Evolutionary conservation across 2,329 filamentous ascomycete species (phyloP), one percentile per base, ranked within the genome.

Genomic region (Rhexocercosporidium sp.): DNA sequence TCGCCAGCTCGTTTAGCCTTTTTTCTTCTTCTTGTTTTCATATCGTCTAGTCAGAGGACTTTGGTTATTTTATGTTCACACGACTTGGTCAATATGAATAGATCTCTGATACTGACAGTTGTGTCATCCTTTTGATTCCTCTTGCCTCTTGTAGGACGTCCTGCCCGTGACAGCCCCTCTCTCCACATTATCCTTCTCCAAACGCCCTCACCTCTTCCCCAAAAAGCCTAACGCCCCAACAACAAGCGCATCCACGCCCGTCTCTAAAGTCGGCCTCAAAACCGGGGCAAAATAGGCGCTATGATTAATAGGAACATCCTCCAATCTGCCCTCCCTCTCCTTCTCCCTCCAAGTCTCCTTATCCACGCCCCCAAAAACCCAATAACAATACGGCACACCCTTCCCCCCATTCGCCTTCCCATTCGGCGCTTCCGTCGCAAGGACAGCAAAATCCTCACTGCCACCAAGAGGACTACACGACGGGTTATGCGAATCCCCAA

Each of bases 231-330:
- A 78, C 6, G 84, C 84, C 25, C 80, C 83, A 34, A 84, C 75
- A 60, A 81, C 81, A 72, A 87, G 77, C 1, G 84, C 84, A 77
- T 87, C 83, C 2, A 83, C 77, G 0, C 84, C 88, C 4, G 78
- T 79, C 67, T 69, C 81, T 78, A 90, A 75, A 0, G 88, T 90
- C 8, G 87, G 87, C 74, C 85, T 82, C 27, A 90, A 81, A 0
- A 82, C 83, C 5, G 87, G 88, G 37, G 84, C 84, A 77, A 90
- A 90, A 63, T 82, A 80, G 0, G 85, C 82, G 66, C 82, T 85
- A 73, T 90, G 88, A 70, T 90, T 90, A 0, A 83, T 82, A 0
- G 88, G 84, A 14, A 75, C 37, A 44, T 66, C 64, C 37, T 69
- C 69, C 53, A 70, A 29, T 18, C 53, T 67, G 3, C 67, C 71